Evolutionary conservation across 768 basidiomycete genomes (phyloP).

Genomic region (Lentinula sp.): DNA sequence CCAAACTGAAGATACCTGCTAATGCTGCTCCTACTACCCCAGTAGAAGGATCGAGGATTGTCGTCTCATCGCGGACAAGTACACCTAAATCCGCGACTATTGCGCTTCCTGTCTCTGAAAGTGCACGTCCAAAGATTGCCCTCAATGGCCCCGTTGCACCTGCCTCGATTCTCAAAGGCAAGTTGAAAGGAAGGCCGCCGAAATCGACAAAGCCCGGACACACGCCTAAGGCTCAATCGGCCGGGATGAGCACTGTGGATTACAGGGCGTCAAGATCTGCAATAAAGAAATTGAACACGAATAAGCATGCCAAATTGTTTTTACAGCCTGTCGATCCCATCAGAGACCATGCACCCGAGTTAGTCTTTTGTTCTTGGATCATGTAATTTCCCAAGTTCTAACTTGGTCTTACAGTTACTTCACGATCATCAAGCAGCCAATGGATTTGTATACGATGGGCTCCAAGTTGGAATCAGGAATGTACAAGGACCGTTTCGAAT

Average conservation of each 20-base stretch:
- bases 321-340: slow-evolving; percentile 94
- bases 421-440: slow-evolving; percentile 83
- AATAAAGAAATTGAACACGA: slow-evolving; percentile 69
- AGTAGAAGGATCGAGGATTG: background rate
- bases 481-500: slow-evolving; percentile 79
- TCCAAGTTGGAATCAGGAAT: slow-evolving; percentile 83
- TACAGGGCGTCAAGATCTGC: slow-evolving; percentile 69
- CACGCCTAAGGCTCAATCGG: slow-evolving; percentile 63
- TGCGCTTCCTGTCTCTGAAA: slow-evolving; percentile 16
- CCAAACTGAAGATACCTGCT: slow-evolving; percentile 57
- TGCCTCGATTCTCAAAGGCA: slow-evolving; percentile 22
- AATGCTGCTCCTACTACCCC: slow-evolving; percentile 18
- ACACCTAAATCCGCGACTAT: slow-evolving; percentile 7
- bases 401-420: slow-evolving; percentile 59
- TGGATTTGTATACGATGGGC: slow-evolving; percentile 88
- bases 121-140: slow-evolving; percentile 1
- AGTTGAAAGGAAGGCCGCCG: slow-evolving; percentile 14
- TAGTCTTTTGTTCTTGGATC: slow-evolving; percentile 18
- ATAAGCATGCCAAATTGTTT: slow-evolving; percentile 74
- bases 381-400: background rate
- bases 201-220: slow-evolving; percentile 35
- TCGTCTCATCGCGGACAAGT: slow-evolving; percentile 16
- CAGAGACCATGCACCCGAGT: slow-evolving; percentile 87
- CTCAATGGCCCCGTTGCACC: background rate
- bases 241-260: slow-evolving; percentile 75